Conservation (phyloP, 139 green algal species). For the Picochlorum sp. region DNA sequence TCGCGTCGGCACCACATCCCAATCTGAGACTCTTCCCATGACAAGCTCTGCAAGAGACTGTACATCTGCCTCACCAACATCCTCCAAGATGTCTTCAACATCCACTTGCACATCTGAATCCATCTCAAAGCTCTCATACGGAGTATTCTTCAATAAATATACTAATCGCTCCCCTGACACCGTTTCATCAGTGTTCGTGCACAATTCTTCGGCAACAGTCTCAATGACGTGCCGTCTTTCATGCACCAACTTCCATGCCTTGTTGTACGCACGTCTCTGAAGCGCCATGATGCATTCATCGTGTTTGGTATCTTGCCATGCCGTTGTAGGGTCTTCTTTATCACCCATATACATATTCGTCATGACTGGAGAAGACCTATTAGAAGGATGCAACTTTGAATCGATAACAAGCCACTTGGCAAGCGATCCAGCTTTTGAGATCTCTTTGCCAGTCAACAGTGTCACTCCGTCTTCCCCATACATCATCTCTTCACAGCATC, state of each 20-base stretch:
- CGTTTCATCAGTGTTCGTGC: conserved; percentile 20
- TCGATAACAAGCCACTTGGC: conserved; percentile 49
- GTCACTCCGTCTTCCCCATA: conserved; percentile 41
- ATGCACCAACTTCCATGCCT: conserved; percentile 16
- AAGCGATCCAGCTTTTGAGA: conserved; percentile 41
- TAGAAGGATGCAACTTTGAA: conserved; percentile 46
- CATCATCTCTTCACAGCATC: conserved; percentile 44
- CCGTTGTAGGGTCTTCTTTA: conserved; percentile 35
- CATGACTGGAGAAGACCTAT: conserved; percentile 22
- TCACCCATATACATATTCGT: conserved; percentile 31
- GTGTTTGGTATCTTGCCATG: conserved; percentile 10
- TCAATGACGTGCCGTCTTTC: conserved; percentile 35
- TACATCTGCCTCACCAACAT: conserved; percentile 7
- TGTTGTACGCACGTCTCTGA: conserved; percentile 33
- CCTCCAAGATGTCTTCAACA: conserved; percentile 2
- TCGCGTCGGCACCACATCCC: conserved; percentile 23
- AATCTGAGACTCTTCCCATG: conserved; percentile 35
- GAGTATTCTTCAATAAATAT: conserved; percentile 27
- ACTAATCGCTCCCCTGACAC: conserved; percentile 38
- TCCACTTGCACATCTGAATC: background rate
- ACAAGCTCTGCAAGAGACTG: conserved; percentile 36
- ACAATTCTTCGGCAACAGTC: conserved; percentile 33
- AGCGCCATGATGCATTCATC: conserved; percentile 32
- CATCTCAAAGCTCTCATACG: no score
- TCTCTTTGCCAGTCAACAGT: conserved; percentile 43